Evolutionary conservation across 768 basidiomycete species (phyloP), one percentile per base, ranked within the genome.

Genomic region (Royoungia palumana): DNA sequence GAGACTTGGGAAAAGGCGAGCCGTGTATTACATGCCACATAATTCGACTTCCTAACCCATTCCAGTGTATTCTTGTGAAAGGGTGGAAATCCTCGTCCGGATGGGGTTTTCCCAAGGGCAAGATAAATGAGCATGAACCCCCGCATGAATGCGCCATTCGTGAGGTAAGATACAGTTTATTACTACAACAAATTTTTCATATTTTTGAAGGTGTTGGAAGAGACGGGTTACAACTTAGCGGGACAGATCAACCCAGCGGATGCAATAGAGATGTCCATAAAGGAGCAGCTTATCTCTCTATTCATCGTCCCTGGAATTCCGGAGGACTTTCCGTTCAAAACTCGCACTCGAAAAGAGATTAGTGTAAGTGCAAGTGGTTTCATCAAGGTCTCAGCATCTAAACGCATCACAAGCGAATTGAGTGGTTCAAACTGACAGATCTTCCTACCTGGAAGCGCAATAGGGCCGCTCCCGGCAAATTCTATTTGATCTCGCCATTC

Each of bases 61-160:
- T 47, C 41, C 43, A 97, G 94, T 94, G 91, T 62, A 77, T 99
- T n/a, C 79, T 99, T 51, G 96, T 99, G 50, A 94, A 96, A 70
- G 96, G 96, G 7, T 98, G 92, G 92, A 97, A 96, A 68, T 83
- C 91, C 30, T 89, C 87, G 17, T 89, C 96, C 2, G 91, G 93
- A 7, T 99, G 96, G 96, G 88, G 92, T n/a, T 99, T 98, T 69
- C 96, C 96, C 7, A 90, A 95, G 65, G 96, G 96, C n/a, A 99
- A 99, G 72, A 98, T 98, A 67, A 99, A 99, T 60, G 86, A 94
- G 65, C 81, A 88, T 51, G 96, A 99, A 65, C 82, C 86, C 8
- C 80, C 85, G 47, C 77, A 79, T 41, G 78, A 77, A 46, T 99
- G 96, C 69, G 96, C 95, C 3, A 77, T 89, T 46, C 83, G 96